Base-by-base conservation (phyloP, 2,329 filamentous ascomycete genomes). In the Pseudogymnoascus sp. region DNA sequence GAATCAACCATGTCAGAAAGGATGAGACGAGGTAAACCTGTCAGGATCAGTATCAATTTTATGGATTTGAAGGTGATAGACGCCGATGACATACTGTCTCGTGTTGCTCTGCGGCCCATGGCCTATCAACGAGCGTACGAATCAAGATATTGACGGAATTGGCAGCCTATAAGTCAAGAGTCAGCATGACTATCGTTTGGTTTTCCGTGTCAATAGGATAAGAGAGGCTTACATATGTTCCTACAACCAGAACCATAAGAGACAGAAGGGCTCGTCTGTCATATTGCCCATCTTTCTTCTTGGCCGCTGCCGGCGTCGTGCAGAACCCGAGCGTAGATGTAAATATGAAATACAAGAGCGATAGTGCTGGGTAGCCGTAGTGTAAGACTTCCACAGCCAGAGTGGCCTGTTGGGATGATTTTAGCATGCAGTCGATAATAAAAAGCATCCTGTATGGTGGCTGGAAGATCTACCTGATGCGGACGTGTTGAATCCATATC, bases 1-100 rank as follows among this genome's bases (percentile, higher is more conserved):
- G 79, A 13, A 87, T 80, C 3, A 84, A 81, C 73, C 87, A 90
- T n/a, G 85, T 78, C 28, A 90, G 75, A 54, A 86, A 78, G 63
- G 85, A 88, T 1, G 86, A 83, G 25, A 90, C 75, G 39, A 83
- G 76, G 63, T 85, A 83, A 63, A 90, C 71, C 79, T 80, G 60
- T 11, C 25, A 16, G 37, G 14, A 23, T 69, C 36, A 71, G 65
- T 51, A 65, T 45, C 34, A 10, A 28, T 19, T 25, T 34, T n/a
- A 41, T 63, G 63, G 54, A 34, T 19, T n/a, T 13, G 34, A 21
- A 61, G 41, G 37, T 34, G 36, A 60, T 16, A 61, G 45, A 54
- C 34, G 41, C 14, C 13, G 6, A 11, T 13, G 63, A 64, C 70
- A 68, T 68, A 75, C 74, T 31, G 74, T 69, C 61, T 68, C 68